Base-by-base conservation (phyloP, 371 early-diverging fungal species). In the Sporodiniella umbellata region DNA sequence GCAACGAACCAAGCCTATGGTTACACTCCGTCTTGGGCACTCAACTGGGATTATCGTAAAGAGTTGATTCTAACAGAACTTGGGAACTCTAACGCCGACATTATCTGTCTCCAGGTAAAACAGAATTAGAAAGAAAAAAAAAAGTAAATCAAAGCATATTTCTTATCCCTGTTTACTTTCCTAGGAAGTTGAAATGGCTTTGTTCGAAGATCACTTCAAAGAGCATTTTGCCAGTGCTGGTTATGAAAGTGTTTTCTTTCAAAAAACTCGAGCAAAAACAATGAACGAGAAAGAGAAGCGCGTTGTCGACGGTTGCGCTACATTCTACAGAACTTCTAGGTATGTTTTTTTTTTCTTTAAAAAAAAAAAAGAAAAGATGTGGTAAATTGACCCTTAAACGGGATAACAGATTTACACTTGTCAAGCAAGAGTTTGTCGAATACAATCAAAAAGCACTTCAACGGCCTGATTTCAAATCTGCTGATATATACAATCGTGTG, bases 11-110 rank as follows among this genome's bases (percentile, higher is more conserved):
- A 88, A 59, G 79, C 84, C 46, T 96, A 95, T 72, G 89, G 91
- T 46, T 99, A 98, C 78, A 93, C 96, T 17, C 99, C 99, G 11
- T 88, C 93, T 5, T 99, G 98, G 98, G 96, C 94, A 1, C 78
- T 99, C 47, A 75, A 79, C 0, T 96, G 97, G 93, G 93, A 96
- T 19, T 91, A 92, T 66, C 92, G 99, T 51, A 90, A 88, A 59
- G 96, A 96, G 49, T 79, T 83, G 14, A 83, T 99, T 42, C 64
- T 97, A 42, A 82, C 92, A 18, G 99, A 99, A 60, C 87, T 99
- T 25, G 54, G 87, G 15, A 82, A 84, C 14, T 92, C 88, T 61
- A 87, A 90, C 57, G 84, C 96, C 0, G 99, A 99, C 68, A 87
- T 99, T 52, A 66, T 99, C 12, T 98, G 96, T 64, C 72, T 99